Base-by-base conservation (phyloP, 148 eudicot genomes). In the Dianthus caryophyllus region DNA sequence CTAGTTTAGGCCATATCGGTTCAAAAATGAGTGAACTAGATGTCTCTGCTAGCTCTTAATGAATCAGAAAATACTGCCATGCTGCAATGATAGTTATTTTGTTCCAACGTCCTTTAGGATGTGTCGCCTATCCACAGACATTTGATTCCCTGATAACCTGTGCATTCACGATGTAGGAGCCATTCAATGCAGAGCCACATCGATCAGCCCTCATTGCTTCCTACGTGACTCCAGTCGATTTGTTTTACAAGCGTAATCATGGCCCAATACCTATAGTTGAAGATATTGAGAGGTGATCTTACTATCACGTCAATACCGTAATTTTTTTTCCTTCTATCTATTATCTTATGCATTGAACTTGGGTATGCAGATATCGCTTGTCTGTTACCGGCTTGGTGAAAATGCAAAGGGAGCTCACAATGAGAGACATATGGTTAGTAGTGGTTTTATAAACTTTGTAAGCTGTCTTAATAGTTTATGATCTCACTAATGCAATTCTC, bases 151-250 rank as follows among this genome's bases (percentile, higher is more conserved):
- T 48, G 46, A 36, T 43, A 67, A 27, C 41, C 18, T 1, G 56
- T 52, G 30, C 57, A 22, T 52, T 68, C 25, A n/a, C 47, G 21
- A 33, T 12, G 33, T 81, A 93, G 98, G 91, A 83, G 76, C 98
- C 98, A 36, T 87, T 93, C 78, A 93, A 93, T 80, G 98, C 98
- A 0, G 98, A 93, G 83, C 91, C 98, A 25, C 89, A 71, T 61
- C 95, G 95, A 71, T 73, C 79, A 11, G 87, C 73, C 68, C 83
- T 93, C 79, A 73, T 93, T 66, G 70, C 82, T 31, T 93, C 98
- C 27, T 89, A 93, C 78, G 90, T 93, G 46, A 94, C 98, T 64
- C 98, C 97, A 11, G 96, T 88, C 51, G 97, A 88, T 67, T 83
- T 83, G 64, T 94, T 87, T 81, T 90, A 90, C 83, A 94, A 94